Evolutionary conservation across 306 rosid species (phyloP), one percentile per base, ranked within the genome.

Genomic region (Vigna reflexopilosa): DNA sequence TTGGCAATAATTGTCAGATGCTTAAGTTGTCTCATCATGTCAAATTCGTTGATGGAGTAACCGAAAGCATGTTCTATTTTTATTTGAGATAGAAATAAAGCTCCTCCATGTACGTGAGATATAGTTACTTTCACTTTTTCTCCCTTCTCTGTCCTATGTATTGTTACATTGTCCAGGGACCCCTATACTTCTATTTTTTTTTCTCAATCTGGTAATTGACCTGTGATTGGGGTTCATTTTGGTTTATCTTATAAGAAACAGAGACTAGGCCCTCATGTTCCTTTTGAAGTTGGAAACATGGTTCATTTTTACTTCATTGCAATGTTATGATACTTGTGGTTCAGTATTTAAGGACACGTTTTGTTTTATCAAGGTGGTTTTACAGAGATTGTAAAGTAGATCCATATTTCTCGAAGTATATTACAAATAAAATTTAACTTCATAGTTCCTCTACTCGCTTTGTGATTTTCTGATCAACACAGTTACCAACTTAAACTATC

Each of bases 1-100:
- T 65, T 82, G 94, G 86, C 91, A 89, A 87, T 89, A 91, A 88
- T 83, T 82, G 68, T 81, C 91, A 69, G 85, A 69, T 88, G 45
- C 36, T 80, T 74, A 76, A 54, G 81, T 70, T 86, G 77, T 85
- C 69, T 72, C 81, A 50, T 80, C 84, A 19, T 86, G 85, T 82
- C 78, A 77, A 82, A 83, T 80, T 75, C 45, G 73, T 79, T 83
- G 58, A 82, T 80, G 95, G 86, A 82, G 90, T 83, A 67, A 82
- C 88, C 71, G 76, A 84, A 76, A 77, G 85, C 80, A 56, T 77
- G 84, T 77, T 82, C 50, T 76, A 63, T 77, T 92, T 81, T 81
- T 79, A 77, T 81, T 83, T 75, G 77, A 82, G 85, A 75, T 72
- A 74, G 77, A 86, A 92, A 92, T 90, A 90, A 90, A 86, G 88